Evolutionary conservation across 2,329 filamentous ascomycete genomes (phyloP).

Genomic region (Phialemoniopsis sp.): DNA sequence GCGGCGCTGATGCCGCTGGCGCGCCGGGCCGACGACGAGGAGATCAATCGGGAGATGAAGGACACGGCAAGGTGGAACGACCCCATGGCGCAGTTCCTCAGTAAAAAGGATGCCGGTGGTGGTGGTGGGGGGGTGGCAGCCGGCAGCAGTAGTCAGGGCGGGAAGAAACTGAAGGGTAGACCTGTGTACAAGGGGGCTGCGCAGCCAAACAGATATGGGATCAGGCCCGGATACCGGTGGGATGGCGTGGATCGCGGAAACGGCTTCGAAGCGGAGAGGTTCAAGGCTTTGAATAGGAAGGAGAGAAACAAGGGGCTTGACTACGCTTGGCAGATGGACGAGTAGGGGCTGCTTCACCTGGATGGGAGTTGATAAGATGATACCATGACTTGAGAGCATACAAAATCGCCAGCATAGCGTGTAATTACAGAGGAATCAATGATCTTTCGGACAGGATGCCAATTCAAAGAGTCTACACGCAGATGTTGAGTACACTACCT

Average conservation of each 20-base stretch:
- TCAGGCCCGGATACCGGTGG: constrained; percentile 89
- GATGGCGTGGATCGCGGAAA: constrained; percentile 94
- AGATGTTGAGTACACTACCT: too few species aligned
- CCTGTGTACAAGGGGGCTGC: constrained; percentile 76
- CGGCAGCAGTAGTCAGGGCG: constrained; percentile 9
- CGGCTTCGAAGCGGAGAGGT: constrained; percentile 90
- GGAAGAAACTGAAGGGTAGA: constrained; percentile 30
- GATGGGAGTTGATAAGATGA: too few species aligned
- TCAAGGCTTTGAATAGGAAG: constrained; percentile 77
- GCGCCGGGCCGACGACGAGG: constrained; percentile 75
- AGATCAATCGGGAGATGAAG: constrained; percentile 80
- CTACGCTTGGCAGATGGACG: constrained; percentile 95
- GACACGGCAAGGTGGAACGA: constrained; percentile 84
- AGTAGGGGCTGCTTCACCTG: constrained; percentile 8
- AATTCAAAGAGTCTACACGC: too few species aligned
- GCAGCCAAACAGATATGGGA: constrained; percentile 89
- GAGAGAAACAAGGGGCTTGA: constrained; percentile 75
- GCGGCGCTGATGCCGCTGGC: constrained; percentile 80
- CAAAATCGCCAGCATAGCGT: too few species aligned
- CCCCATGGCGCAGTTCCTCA: constrained; percentile 78
- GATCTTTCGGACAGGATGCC: too few species aligned
- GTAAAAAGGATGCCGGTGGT: constrained; percentile 26
- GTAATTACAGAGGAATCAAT: too few species aligned
- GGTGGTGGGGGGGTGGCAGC: too few species aligned
- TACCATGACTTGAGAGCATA: too few species aligned